Evolutionary conservation across 306 rosid genomes (phyloP), one percentile per base, ranked within the genome.

Genomic region (Malus sylvestris): DNA sequence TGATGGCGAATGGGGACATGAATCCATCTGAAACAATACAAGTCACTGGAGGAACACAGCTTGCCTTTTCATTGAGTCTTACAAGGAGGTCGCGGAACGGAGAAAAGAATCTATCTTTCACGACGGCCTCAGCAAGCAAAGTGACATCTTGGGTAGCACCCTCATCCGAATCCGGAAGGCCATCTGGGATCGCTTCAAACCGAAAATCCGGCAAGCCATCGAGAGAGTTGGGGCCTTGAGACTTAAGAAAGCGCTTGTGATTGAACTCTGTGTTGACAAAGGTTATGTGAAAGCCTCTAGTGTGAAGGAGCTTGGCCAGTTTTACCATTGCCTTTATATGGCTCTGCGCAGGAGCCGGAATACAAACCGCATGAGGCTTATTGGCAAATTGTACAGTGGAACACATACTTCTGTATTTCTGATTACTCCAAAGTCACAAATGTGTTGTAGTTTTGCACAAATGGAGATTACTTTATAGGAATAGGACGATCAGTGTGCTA

Each of bases 221-320:
- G 12, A 75, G 71, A 6, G 72, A 49, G 12, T 65, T 49, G 42
- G 71, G 49, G 18, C 70, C 78, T 46, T 1, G 27, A 63, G 78
- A 75, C 32, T 18, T 74, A 6, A 74, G 78, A 35, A 74, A 62
- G n/a, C 60, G 78, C 11, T 18, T 29, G 78, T 74, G 70, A 44
- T 74, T 74, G 78, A 74, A 74, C 63, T 75, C 63, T 1, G 78
- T 19, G 71, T 75, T 75, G 51, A 75, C 63, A 13, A 64, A 75
- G 78, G 79, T 75, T 8, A 64, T 32, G 52, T 75, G 71, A 4
- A 75, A 64, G 12, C 79, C 79, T 30, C 16, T 64, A 1, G 51
- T 45, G 63, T 65, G 79, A 19, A 75, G 64, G 14, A 75, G 79
- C 63, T 32, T 46, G n/a, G 63, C 22, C 4, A 75, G 10, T 25